A percentile compares a stretch with the other conserved stretches of the same genome.
Evolutionary conservation across 2,329 filamentous ascomycete genomes (phyloP).

Genomic region (Aureobasidium melanogenum): DNA sequence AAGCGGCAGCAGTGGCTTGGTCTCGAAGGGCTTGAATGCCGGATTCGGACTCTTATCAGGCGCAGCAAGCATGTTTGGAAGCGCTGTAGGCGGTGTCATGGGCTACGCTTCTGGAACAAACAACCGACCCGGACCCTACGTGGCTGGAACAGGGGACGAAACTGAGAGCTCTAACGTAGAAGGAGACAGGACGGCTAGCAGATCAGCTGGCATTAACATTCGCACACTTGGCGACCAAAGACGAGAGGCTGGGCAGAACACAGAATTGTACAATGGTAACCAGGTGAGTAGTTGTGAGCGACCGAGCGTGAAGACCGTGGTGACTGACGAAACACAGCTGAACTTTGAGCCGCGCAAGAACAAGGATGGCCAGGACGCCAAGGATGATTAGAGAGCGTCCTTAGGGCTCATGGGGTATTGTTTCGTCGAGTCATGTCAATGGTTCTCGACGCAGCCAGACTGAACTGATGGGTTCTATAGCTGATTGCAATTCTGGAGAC

Average conservation of each 20-base stretch:
- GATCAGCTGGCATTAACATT: conserved; percentile 28
- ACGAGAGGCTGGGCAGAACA: conserved; percentile 36
- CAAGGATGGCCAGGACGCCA: conserved; percentile 46
- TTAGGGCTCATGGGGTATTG: background rate
- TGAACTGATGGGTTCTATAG: background rate
- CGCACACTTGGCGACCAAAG: conserved; percentile 39
- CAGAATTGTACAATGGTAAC: conserved; percentile 85
- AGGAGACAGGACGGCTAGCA: conserved; percentile 17
- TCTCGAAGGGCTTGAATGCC: conserved; percentile 24
- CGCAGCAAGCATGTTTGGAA: conserved; percentile 26
- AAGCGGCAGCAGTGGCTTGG: conserved; percentile 23
- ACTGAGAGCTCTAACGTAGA: conserved; percentile 16
- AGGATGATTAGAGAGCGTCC: conserved; percentile 10
- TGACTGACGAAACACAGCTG: conserved; percentile 36
- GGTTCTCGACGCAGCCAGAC: background rate
- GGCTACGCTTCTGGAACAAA: conserved; percentile 14
- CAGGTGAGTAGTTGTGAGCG: conserved; percentile 50
- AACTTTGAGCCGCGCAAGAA: conserved; percentile 57
- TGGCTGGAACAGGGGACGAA: conserved; percentile 20
- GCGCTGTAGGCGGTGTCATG: conserved; percentile 21
- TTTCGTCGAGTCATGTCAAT: background rate
- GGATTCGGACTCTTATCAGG: conserved; percentile 28
- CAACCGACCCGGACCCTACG: conserved; percentile 16
- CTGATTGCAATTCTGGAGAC: background rate
- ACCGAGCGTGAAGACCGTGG: background rate